Base-by-base conservation (phyloP, 2,329 filamentous ascomycete species). In the Ascochyta viciae-villosae region DNA sequence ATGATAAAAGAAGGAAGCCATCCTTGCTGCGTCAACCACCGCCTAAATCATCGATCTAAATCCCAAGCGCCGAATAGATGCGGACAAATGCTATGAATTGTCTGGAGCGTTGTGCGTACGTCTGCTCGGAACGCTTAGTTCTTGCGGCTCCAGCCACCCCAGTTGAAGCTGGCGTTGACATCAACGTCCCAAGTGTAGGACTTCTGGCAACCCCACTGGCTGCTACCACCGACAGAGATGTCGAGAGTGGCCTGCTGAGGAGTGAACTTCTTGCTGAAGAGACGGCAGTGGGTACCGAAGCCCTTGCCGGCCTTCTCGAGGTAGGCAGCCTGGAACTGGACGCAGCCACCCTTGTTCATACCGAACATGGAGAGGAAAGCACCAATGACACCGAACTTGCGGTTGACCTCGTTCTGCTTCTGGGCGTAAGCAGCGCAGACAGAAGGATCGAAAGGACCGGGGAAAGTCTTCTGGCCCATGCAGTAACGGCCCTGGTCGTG, bases 231-330 rank as follows among this genome's bases (percentile, higher is more conserved):
- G 16, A 51, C 42, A 26, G 50, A 63, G 43, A 68, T 60, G 53
- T 68, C 63, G 27, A 67, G 57, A 39, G 45, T 65, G 26, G 59
- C 66, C 54, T 66, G 55, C 6, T 42, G 3, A 15, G 61, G 44
- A 15, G 50, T 35, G 52, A 66, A 67, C 60, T 63, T 60, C 58
- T 66, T 61, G 47, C 57, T 68, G 61, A 66, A 68, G 45, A 68
- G 66, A 55, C 66, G 61, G 58, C 66, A 68, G 54, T 68, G 61
- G 26, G 66, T 67, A 53, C 64, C 64, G 54, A 62, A 65, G n/a
- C 56, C 66, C 15, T 50, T 55, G 37, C 66, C 62, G 9, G 40
- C 50, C 63, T 66, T 63, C 61, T 64, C 63, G 15, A 67, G 61
- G 50, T 67, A 66, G 24, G 60, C 52, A 48, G 61, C 65, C 53